Conservation (phyloP, 2,329 filamentous ascomycete genomes). For the Aspergillus thermomutatus region DNA sequence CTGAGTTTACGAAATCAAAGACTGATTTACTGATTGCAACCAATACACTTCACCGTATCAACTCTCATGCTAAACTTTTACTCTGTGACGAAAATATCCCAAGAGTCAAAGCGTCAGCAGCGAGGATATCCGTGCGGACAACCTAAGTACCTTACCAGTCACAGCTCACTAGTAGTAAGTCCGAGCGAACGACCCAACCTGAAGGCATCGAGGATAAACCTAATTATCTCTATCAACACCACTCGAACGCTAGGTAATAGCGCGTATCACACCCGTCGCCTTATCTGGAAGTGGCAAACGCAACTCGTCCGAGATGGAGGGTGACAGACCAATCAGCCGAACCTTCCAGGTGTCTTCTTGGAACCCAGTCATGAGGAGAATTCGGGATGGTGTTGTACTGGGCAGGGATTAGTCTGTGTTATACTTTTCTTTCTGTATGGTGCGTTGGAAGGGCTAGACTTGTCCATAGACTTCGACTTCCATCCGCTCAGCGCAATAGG, state of each 20-base stretch:
- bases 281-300: background rate
- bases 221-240: background rate
- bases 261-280: background rate
- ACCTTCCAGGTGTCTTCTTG: background rate
- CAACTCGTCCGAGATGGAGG: background rate
- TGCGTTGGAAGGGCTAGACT: no score
- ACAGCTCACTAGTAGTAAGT: background rate
- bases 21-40: background rate
- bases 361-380: background rate
- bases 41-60: background rate
- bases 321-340: background rate
- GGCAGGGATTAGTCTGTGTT: no score
- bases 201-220: background rate
- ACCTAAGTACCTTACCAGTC: no score
- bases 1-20: background rate
- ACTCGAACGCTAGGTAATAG: background rate
- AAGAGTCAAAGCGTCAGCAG: no score
- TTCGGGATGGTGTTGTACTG: no score
- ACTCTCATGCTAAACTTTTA: background rate
- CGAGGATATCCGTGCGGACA: no score
- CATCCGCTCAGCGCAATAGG: background rate
- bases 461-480: background rate
- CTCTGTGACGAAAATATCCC: no score
- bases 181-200: background rate
- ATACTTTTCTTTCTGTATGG: no score